These are phyloP conservation scores for Ustilago crameri DNA, from an alignment of 1,284 basidiomycete species.

Conservation along the genomic window DNA sequence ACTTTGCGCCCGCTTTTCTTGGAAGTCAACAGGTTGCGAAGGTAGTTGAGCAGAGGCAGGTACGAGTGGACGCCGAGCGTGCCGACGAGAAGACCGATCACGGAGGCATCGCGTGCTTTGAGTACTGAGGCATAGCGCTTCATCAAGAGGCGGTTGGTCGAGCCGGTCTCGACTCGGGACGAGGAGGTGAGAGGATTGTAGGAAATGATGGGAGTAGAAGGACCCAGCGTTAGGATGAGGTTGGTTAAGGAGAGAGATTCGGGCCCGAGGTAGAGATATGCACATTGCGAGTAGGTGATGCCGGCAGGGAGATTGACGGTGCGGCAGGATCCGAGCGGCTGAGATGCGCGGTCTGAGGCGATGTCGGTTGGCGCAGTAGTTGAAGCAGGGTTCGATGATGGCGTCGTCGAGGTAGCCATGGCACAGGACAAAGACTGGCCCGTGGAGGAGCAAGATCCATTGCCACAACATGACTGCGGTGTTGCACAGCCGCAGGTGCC, in stretches of 20 bases:
- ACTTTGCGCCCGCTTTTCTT: constrained; percentile 76
- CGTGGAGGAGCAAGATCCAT: constrained; percentile 9
- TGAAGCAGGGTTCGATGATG: constrained; percentile 43
- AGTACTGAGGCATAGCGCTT: constrained; percentile 88
- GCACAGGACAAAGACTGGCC: constrained; percentile 7
- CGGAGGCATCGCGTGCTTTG: constrained; percentile 88
- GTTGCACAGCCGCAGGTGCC: neutral
- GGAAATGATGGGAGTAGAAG: constrained; percentile 72
- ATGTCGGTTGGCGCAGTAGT: constrained; percentile 50
- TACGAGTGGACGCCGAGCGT: constrained; percentile 80
- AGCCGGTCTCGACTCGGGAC: constrained; percentile 72
- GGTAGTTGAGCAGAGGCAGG: constrained; percentile 42
- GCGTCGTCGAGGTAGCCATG: constrained; percentile 23
- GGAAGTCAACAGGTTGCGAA: constrained; percentile 46
- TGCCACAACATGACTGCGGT: constrained; percentile 15
- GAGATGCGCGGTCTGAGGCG: constrained; percentile 51
- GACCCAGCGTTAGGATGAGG: constrained; percentile 72
- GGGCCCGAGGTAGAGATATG: constrained; percentile 83
- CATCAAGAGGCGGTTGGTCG: constrained; percentile 84
- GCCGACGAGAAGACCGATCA: constrained; percentile 93
- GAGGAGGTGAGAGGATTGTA: constrained; percentile 76
- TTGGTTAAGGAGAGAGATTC: constrained; percentile 87
- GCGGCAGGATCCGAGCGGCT: constrained; percentile 48
- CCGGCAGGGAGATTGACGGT: constrained; percentile 21
- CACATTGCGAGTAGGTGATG: constrained; percentile 36